Percentiles rank a stretch among this genome's conserved stretches.
These are phyloP conservation scores for Fusarium brachygibbosum DNA, from an alignment of 2,329 filamentous ascomycete species.

Conservation along the genomic window DNA sequence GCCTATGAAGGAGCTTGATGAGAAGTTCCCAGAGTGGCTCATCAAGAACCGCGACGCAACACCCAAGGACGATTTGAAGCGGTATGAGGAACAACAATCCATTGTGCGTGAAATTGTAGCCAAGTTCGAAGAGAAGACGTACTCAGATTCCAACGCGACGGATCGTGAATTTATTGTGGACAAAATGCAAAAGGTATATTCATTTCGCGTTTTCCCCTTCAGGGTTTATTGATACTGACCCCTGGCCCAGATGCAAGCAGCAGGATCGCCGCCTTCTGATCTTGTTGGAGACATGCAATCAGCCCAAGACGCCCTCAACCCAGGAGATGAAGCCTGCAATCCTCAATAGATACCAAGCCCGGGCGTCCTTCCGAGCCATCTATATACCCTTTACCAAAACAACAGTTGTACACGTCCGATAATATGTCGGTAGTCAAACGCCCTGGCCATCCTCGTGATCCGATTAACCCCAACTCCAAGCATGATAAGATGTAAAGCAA, in stretches of 20 bases:
- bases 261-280: constrained; percentile 90
- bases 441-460: constrained; percentile 29
- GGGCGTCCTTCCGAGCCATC: constrained; percentile 41
- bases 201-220: constrained; percentile 1
- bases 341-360: constrained; percentile 64
- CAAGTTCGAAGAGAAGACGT: constrained; percentile 86
- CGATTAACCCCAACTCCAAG: constrained; percentile 41
- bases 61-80: constrained; percentile 77
- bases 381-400: constrained; percentile 49
- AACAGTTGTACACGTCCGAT: constrained; percentile 46
- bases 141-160: constrained; percentile 82
- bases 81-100: constrained; percentile 84
- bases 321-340: constrained; percentile 72
- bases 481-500: constrained; percentile 24
- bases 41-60: constrained; percentile 78
- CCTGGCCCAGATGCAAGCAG: constrained; percentile 87
- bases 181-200: constrained; percentile 92
- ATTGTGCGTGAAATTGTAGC: constrained; percentile 88
- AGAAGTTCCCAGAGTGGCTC: constrained; percentile 93
- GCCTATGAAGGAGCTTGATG: constrained; percentile 96
- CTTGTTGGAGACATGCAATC: constrained; percentile 91
- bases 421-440: constrained; percentile 40
- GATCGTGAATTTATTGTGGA: constrained; percentile 96
- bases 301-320: constrained; percentile 78
- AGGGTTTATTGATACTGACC: constrained; percentile 9